Evolutionary conservation across 2,329 filamentous ascomycete species (phyloP).

Genomic region (Hypoxylon sp.): DNA sequence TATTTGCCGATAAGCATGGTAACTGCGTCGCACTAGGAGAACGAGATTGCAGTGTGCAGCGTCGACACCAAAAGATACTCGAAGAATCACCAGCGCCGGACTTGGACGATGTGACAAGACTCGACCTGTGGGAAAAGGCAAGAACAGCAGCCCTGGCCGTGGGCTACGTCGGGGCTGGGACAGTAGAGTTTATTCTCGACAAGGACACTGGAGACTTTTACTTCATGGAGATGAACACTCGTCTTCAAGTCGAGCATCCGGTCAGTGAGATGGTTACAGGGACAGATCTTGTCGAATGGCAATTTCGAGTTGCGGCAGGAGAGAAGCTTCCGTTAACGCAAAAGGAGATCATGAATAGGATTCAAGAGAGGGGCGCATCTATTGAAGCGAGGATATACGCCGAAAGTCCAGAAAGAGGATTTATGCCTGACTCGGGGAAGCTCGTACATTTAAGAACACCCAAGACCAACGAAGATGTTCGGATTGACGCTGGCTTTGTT

Average conservation of each 20-base stretch:
- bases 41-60: slow-evolving; percentile 86
- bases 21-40: slow-evolving; percentile 86
- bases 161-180: slow-evolving; percentile 88
- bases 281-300: slow-evolving; percentile 89
- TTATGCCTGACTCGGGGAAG: slow-evolving; percentile 91
- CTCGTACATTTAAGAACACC: slow-evolving; percentile 85
- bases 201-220: slow-evolving; percentile 83
- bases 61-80: slow-evolving; percentile 88
- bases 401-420: slow-evolving; percentile 89
- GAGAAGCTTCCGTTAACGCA: slow-evolving; percentile 66
- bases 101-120: slow-evolving; percentile 64
- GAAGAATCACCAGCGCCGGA: slow-evolving; percentile 86
- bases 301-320: slow-evolving; percentile 77
- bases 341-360: slow-evolving; percentile 74
- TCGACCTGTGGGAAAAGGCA: slow-evolving; percentile 72
- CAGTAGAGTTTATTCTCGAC: slow-evolving; percentile 90
- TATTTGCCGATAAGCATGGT: slow-evolving; percentile 84
- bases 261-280: slow-evolving; percentile 79
- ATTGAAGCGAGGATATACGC: slow-evolving; percentile 98
- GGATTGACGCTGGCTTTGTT: slow-evolving; percentile 93
- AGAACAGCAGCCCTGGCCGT: slow-evolving; percentile 75
- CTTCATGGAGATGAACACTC: slow-evolving; percentile 85
- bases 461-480: slow-evolving; percentile 71
- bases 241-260: slow-evolving; percentile 95
- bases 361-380: slow-evolving; percentile 80